phyloP scores from a whole-genome alignment of 2,329 filamentous ascomycete genomes.

The Neofusicoccum kwambonambiense region DNA sequence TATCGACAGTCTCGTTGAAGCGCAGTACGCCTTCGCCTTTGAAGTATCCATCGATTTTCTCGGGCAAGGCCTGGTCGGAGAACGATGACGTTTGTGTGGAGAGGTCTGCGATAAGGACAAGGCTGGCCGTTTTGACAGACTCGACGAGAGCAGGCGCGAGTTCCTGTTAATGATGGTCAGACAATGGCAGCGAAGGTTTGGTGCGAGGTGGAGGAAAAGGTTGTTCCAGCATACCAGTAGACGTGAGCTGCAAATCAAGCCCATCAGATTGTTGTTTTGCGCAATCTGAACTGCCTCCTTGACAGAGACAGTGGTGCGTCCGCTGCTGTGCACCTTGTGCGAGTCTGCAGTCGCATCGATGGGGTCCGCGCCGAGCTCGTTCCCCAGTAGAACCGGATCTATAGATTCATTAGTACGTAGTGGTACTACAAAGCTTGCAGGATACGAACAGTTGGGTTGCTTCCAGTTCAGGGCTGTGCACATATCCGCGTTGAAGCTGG shows the following conservation, averaged over 20 bases:
- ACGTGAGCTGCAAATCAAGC: slow-evolving; percentile 83
- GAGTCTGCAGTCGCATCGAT: slow-evolving; percentile 34
- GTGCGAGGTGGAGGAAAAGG: slow-evolving; percentile 22
- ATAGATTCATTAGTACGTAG: not conserved
- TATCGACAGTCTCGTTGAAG: slow-evolving; percentile 83
- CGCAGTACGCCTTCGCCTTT: slow-evolving; percentile 82
- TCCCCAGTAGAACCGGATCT: slow-evolving; percentile 92
- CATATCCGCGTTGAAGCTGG: slow-evolving; percentile 83
- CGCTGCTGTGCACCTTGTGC: slow-evolving; percentile 57
- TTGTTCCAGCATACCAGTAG: slow-evolving; percentile 64
- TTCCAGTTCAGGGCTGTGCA: slow-evolving; percentile 99
- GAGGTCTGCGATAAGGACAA: slow-evolving; percentile 88
- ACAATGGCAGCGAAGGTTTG: not conserved
- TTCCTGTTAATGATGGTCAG: slow-evolving; percentile 55
- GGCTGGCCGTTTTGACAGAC: slow-evolving; percentile 88
- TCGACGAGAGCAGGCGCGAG: slow-evolving; percentile 90
- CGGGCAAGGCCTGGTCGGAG: slow-evolving; percentile 63
- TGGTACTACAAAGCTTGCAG: not conserved
- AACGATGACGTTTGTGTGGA: slow-evolving; percentile 56
- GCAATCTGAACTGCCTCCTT: slow-evolving; percentile 94
- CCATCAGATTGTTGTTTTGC: slow-evolving; percentile 97
- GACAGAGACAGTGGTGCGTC: slow-evolving; percentile 75
- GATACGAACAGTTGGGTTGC: slow-evolving; percentile 79
- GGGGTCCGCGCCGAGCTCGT: slow-evolving; percentile 73
- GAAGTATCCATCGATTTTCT: slow-evolving; percentile 84